phyloP scores from a whole-genome alignment of 371 early-diverging fungal genomes.

The Nematocida displodere region DNA sequence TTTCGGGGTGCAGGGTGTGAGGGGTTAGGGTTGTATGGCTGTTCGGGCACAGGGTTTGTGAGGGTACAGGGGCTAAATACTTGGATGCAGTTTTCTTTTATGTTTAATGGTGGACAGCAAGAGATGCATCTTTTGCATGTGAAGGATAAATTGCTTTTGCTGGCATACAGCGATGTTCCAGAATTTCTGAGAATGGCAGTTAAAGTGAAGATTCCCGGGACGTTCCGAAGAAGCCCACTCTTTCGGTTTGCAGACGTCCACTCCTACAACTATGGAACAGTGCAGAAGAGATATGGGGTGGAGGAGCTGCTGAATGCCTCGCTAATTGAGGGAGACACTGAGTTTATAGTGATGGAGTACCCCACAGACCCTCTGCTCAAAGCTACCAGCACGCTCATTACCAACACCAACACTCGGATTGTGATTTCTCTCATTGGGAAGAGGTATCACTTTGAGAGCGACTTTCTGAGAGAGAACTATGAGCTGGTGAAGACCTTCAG shows the following conservation, averaged over 20 bases:
- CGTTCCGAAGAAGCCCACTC: not conserved
- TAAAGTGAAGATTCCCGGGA: constrained; percentile 13
- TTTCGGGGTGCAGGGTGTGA: not conserved
- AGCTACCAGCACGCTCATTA: not conserved
- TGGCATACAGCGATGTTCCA: not conserved
- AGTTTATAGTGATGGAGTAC: constrained; percentile 52
- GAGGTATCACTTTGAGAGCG: constrained; percentile 28
- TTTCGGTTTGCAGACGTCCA: constrained; percentile 29
- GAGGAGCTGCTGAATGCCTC: constrained; percentile 34
- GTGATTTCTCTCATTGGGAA: constrained; percentile 46
- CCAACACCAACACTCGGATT: not conserved
- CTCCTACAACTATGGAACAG: constrained; percentile 29
- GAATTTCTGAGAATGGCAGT: not conserved
- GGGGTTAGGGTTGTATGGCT: constrained; percentile 24
- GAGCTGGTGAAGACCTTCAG: not conserved
- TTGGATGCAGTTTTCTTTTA: not conserved
- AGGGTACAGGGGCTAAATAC: not conserved
- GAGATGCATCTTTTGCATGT: too few species aligned
- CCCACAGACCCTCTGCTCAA: not conserved
- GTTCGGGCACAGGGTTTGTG: not conserved
- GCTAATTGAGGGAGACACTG: not conserved
- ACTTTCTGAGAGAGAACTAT: constrained; percentile 22
- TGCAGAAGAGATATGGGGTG: constrained; percentile 4
- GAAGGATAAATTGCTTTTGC: constrained; percentile 13
- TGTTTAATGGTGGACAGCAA: too few species aligned